Evolutionary conservation across 163 green algal species (phyloP).

Genomic region (Scenedesmus sp.): DNA sequence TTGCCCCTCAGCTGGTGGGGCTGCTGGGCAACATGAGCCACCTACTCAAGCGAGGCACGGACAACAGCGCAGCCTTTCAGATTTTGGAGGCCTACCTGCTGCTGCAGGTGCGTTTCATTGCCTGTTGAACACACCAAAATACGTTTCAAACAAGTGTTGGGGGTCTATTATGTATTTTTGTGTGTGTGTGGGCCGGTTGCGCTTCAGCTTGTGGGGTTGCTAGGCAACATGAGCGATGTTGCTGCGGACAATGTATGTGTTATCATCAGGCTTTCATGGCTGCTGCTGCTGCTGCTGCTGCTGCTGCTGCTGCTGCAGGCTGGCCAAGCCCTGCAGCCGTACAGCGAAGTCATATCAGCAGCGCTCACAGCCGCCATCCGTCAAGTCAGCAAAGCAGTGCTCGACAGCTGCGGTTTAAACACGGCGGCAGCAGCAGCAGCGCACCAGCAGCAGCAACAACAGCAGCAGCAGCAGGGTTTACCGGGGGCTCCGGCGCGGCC

Average conservation of each 20-base stretch:
- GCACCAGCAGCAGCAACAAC: slow-evolving; percentile 23
- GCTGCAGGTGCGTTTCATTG: slow-evolving; percentile 45
- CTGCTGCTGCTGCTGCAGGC: neutral
- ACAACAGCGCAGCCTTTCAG: slow-evolving; percentile 54
- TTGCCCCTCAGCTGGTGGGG: slow-evolving; percentile 38
- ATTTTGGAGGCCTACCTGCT: slow-evolving; percentile 73
- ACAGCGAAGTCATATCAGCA: slow-evolving; percentile 58
- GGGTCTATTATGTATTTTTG: neutral
- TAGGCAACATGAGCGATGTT: slow-evolving; percentile 67
- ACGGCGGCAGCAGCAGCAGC: neutral
- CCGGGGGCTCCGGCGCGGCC: neutral
- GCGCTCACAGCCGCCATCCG: slow-evolving; percentile 30
- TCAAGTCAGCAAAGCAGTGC: slow-evolving; percentile 21
- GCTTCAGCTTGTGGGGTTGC: slow-evolving; percentile 51
- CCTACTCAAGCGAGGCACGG: slow-evolving; percentile 68
- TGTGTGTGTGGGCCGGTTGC: neutral
- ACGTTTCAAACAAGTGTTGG: neutral
- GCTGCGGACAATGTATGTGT: slow-evolving; percentile 61
- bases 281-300: neutral
- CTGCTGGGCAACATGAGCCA: slow-evolving; percentile 62
- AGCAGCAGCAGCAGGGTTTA: slow-evolving; percentile 26
- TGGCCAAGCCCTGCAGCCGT: slow-evolving; percentile 49
- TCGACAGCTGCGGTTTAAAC: neutral
- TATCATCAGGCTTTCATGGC: neutral
- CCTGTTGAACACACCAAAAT: too few species aligned